phyloP scores from a whole-genome alignment of 441 rosid species.

The Pelargonium citronellum region DNA sequence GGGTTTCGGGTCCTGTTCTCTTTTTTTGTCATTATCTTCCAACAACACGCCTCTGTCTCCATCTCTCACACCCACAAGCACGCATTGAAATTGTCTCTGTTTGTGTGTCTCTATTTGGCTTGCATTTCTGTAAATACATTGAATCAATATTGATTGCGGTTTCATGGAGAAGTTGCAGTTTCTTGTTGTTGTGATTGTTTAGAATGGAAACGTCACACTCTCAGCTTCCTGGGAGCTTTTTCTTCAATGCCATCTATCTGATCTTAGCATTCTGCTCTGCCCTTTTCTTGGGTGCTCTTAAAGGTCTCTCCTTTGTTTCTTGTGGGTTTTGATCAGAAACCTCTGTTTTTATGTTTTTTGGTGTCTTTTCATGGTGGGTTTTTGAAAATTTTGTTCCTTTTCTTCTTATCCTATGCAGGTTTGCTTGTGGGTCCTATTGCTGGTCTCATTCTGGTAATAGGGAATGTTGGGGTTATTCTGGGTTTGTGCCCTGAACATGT shows the following conservation, averaged over 20 bases:
- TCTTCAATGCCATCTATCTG: constrained; percentile 43
- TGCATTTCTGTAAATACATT: not conserved
- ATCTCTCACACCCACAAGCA: not conserved
- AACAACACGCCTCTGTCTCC: not conserved
- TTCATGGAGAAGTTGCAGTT: not conserved
- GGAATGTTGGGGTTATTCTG: constrained; percentile 72
- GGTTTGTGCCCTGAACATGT: constrained; percentile 64
- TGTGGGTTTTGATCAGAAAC: not conserved
- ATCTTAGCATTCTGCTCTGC: constrained; percentile 62
- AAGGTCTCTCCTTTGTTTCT: constrained; percentile 37
- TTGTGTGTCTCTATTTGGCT: not conserved
- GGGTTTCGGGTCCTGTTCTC: not conserved
- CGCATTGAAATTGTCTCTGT: not conserved
- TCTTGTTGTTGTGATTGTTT: constrained; percentile 18
- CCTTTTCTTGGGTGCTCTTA: constrained; percentile 63
- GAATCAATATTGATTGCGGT: not conserved
- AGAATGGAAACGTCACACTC: constrained; percentile 35
- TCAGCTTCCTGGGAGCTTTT: constrained; percentile 23
- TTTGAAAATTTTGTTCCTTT: constrained; percentile 14
- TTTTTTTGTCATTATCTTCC: not conserved
- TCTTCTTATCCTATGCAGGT: constrained; percentile 30
- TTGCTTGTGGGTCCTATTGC: constrained; percentile 71
- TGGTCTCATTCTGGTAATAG: constrained; percentile 46
- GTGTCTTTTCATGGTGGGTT: constrained; percentile 10
- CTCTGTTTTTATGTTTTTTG: not conserved